Conservation (phyloP, 306 rosid genomes). For the Vigna trinervia region DNA sequence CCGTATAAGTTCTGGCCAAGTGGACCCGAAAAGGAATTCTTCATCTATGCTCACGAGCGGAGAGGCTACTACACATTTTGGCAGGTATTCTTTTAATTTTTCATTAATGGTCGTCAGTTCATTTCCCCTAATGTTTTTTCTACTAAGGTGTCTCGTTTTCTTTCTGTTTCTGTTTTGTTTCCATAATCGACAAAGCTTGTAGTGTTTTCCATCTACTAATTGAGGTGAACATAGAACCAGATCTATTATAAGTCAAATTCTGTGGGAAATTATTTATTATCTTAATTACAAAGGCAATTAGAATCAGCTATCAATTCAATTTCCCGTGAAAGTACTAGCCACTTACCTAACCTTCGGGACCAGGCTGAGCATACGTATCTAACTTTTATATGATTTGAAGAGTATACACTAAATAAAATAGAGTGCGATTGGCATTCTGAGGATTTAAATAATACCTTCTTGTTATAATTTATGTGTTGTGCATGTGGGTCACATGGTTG, state of each 20-base stretch:
- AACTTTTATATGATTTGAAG: constrained; percentile 28
- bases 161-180: constrained; percentile 23
- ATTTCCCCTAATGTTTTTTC: constrained; percentile 34
- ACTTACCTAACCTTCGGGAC: constrained; percentile 46
- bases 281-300: constrained; percentile 6
- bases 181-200: neutral
- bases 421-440: constrained; percentile 35
- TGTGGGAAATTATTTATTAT: constrained; percentile 11
- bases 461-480: constrained; percentile 35
- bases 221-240: constrained; percentile 10
- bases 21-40: constrained; percentile 93
- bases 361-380: constrained; percentile 28
- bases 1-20: constrained; percentile 90
- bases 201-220: constrained; percentile 25
- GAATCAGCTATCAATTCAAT: constrained; percentile 33
- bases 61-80: constrained; percentile 99
- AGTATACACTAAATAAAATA: constrained; percentile 43
- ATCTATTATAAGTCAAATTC: neutral
- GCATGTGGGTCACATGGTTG: constrained; percentile 51
- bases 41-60: constrained; percentile 93
- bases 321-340: constrained; percentile 31
- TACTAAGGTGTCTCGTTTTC: constrained; percentile 7
- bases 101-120: constrained; percentile 39
- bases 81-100: constrained; percentile 67
- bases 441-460: constrained; percentile 38